Evolutionary conservation across 176 grass and related monocot genomes (phyloP).

Genomic region (Dactylis glomerata): DNA sequence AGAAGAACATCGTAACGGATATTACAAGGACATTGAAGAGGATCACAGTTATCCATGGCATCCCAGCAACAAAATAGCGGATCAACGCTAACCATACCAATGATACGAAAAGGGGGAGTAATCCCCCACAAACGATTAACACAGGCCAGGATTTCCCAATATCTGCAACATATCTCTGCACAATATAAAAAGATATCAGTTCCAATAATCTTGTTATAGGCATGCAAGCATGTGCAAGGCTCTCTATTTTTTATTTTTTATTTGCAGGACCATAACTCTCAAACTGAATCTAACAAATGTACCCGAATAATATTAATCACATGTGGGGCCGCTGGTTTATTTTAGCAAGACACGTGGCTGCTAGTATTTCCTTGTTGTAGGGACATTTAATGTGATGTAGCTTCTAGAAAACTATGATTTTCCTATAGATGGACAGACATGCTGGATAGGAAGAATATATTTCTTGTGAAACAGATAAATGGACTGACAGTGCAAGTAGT

Average conservation of each 20-base stretch:
- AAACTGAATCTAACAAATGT: constrained; percentile 8
- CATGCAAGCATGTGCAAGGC: not conserved
- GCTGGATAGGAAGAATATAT: not conserved
- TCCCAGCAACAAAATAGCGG: constrained; percentile 90
- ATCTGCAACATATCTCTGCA: constrained; percentile 95
- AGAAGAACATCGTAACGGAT: constrained; percentile 92
- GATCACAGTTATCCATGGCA: constrained; percentile 93
- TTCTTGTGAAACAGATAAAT: constrained; percentile 7
- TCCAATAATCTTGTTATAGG: not conserved
- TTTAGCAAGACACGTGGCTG: not conserved
- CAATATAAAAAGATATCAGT: not conserved
- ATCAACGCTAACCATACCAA: constrained; percentile 92
- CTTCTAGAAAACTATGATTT: not conserved
- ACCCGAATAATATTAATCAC: not conserved
- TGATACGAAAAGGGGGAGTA: constrained; percentile 77
- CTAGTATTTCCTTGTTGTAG: not conserved
- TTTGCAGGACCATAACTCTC: not conserved
- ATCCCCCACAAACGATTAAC: constrained; percentile 92
- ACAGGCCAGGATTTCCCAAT: constrained; percentile 92
- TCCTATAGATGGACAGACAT: not conserved
- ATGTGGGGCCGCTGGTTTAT: not conserved
- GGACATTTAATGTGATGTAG: not conserved
- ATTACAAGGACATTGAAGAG: constrained; percentile 83
- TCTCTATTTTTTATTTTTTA: not conserved
- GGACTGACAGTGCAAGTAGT: constrained; percentile 1